Evolutionary conservation across 768 basidiomycete species (phyloP).

Genomic region (Sporobolomyces phaffii): DNA sequence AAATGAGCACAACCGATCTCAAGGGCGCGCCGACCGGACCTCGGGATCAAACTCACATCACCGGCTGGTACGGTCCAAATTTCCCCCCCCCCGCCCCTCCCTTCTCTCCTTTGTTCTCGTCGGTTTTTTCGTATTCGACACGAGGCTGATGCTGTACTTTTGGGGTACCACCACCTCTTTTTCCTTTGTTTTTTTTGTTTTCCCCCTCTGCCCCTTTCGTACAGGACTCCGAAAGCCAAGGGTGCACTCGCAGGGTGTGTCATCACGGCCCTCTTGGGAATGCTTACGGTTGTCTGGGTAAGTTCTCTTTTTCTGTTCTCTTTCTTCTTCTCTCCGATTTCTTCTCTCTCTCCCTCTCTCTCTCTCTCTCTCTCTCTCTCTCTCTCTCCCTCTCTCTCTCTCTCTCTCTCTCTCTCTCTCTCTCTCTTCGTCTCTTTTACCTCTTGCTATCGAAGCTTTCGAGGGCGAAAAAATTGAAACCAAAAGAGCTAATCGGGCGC

Average conservation of each 20-base stretch:
- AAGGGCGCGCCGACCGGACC: constrained; percentile 13
- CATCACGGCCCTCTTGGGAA: constrained; percentile 73
- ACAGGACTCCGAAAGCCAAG: constrained; percentile 39
- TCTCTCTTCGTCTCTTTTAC: not conserved
- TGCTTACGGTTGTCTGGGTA: constrained; percentile 69
- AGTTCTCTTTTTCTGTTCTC: not conserved
- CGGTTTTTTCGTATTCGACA: not conserved
- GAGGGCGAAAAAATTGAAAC: too few relatives aligned
- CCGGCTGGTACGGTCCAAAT: constrained; percentile 2
- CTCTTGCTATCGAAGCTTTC: too few relatives aligned
- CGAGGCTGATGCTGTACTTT: too few relatives aligned
- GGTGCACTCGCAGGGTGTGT: constrained; percentile 59
- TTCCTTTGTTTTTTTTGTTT: too few relatives aligned
- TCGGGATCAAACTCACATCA: constrained; percentile 2
- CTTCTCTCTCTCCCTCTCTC: not conserved
- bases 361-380: not conserved
- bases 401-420: not conserved
- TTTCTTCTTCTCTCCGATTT: not conserved
- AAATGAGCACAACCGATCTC: constrained; percentile 44
- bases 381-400: too few relatives aligned
- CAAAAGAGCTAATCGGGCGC: not conserved
- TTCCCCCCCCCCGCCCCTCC: not conserved
- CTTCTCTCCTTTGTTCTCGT: not conserved
- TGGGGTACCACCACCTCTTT: too few relatives aligned
- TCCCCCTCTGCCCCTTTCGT: not conserved